These are phyloP conservation scores for Poteriospumella lacustris DNA, from an alignment of 108 stramenopile species.

Conservation along the genomic window DNA sequence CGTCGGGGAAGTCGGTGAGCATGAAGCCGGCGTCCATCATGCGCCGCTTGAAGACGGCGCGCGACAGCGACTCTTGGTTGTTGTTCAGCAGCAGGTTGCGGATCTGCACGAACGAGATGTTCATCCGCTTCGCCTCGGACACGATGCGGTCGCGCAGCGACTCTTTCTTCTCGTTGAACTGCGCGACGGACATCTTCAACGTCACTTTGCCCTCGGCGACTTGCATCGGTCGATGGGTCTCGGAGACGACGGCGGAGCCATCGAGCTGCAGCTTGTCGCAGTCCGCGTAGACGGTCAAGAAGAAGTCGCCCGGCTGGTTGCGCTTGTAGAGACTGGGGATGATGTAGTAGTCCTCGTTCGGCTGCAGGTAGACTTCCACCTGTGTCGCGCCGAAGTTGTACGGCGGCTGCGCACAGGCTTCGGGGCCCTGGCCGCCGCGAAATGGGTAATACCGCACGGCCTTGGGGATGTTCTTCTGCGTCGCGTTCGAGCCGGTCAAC, in stretches of 20 bases:
- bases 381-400: conserved; percentile 33
- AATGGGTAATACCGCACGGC: no score
- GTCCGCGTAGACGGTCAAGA: conserved; percentile 21
- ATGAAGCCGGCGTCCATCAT: conserved; percentile 33
- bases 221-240: background rate
- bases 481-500: background rate
- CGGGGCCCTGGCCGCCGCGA: no score
- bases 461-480: conserved; percentile 7
- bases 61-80: background rate
- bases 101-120: background rate
- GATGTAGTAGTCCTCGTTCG: conserved; percentile 24
- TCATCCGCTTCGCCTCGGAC: conserved; percentile 27
- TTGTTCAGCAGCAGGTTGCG: background rate
- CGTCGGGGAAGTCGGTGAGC: conserved; percentile 37
- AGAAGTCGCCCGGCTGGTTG: conserved; percentile 4
- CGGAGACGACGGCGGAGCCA: background rate
- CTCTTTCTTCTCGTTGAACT: conserved; percentile 30
- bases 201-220: background rate
- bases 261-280: background rate
- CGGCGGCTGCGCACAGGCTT: conserved; percentile 19
- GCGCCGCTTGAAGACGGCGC: conserved; percentile 17
- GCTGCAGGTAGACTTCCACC: conserved; percentile 11
- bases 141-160: conserved; percentile 27
- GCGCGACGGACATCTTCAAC: conserved; percentile 16
- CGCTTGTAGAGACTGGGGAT: conserved; percentile 37